phyloP scores from a whole-genome alignment of 495 filamentous ascomycete genomes.

The Aspergillus leporis region DNA sequence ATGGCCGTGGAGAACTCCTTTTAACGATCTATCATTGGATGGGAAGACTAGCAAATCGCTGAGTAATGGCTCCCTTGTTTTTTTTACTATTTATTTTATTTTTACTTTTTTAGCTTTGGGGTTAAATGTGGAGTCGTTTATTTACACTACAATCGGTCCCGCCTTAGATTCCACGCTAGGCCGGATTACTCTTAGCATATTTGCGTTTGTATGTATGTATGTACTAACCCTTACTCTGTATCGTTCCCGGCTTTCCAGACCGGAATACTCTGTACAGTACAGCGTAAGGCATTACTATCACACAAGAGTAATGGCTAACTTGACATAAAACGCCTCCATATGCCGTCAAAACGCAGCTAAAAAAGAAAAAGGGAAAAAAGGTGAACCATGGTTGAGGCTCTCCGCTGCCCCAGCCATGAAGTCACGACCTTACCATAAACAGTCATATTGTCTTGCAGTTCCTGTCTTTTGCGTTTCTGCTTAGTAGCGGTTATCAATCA shows the following conservation, averaged over 20 bases:
- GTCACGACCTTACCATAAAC: slow-evolving; percentile 12
- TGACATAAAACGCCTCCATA: slow-evolving; percentile 5
- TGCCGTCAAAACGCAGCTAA: background rate
- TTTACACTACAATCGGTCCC: slow-evolving; percentile 27
- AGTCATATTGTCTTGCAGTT: slow-evolving; percentile 20
- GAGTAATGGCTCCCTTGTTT: slow-evolving; percentile 1
- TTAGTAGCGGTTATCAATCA: slow-evolving; percentile 8
- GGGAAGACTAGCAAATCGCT: background rate
- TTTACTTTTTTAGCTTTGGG: slow-evolving; percentile 18
- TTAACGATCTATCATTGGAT: background rate
- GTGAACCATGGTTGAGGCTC: slow-evolving; percentile 23
- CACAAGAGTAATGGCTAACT: background rate
- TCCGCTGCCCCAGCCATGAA: slow-evolving; percentile 13
- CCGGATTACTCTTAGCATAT: background rate
- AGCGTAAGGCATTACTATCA: background rate
- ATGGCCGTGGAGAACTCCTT: background rate
- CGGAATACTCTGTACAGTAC: background rate
- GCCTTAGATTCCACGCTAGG: slow-evolving; percentile 13
- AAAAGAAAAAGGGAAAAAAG: slow-evolving; percentile 5
- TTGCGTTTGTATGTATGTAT: slow-evolving; percentile 9
- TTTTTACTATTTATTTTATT: slow-evolving; percentile 6
- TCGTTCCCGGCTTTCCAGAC: slow-evolving; percentile 4
- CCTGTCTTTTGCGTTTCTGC: slow-evolving; percentile 13
- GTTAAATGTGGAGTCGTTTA: slow-evolving; percentile 28
- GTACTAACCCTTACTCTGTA: slow-evolving; percentile 14